Base-by-base conservation (phyloP, 768 basidiomycete genomes). In the Tephrocybe sp. region DNA sequence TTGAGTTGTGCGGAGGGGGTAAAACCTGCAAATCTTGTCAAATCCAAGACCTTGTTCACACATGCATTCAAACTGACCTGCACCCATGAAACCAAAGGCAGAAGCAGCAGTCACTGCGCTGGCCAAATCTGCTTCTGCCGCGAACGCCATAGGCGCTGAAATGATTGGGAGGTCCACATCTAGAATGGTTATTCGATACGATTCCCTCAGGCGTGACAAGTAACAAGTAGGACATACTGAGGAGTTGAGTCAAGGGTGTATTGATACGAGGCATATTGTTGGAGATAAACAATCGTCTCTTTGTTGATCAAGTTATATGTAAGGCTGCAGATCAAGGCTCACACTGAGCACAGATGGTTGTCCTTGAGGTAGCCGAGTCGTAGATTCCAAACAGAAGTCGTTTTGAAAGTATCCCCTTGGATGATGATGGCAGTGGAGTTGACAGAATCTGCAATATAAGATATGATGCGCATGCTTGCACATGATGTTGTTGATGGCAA, bases 61-160 rank as follows among this genome's bases (percentile, higher is more conserved):
- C 38, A 41, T 39, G 28, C 10, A 41, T 79, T 61, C 12, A 42
- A n/a, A 14, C 40, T 32, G 58, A 77, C 83, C 79, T 61, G 78
- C 73, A 15, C 73, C 68, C 0, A 84, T 50, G 55, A 83, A 80
- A 0, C 81, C 84, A 36, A 85, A 76, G 0, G 76, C 85, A 14
- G 84, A 84, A 1, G 68, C 81, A 1, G 66, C 68, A 18, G 71
- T 72, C 23, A 83, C 80, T 20, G 74, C 69, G 1, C 75, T 72
- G 8, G 75, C 73, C 12, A 65, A 52, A 25, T 60, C 60, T 2
- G 56, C 57, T 6, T 58, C 62, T 1, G 61, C 36, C 0, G 61
- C 82, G 9, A 72, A 74, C 0, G 74, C 74, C 85, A 86, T 86
- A 0, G 84, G 78, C 2, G 83, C 76, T 2, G 70, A 70, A 6